These are phyloP conservation scores for Glarea lozoyensis DNA, from an alignment of 495 filamentous ascomycete genomes.

Conservation along the genomic window DNA sequence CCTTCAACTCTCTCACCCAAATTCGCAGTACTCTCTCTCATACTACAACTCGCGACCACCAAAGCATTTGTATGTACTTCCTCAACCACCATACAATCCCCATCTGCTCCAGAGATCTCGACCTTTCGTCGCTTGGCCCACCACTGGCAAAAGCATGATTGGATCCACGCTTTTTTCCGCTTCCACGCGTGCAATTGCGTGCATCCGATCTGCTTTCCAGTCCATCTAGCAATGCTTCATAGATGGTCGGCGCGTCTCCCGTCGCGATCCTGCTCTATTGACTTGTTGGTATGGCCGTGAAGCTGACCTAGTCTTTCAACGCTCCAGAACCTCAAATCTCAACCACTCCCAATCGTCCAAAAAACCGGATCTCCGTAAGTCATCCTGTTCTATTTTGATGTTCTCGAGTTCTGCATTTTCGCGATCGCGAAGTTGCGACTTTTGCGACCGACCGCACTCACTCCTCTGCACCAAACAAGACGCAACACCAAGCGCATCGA, in stretches of 20 bases:
- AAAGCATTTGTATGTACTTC: no score
- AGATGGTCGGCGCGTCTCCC: conserved; percentile 11
- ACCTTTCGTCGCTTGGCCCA: not conserved
- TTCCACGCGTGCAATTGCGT: conserved; percentile 10
- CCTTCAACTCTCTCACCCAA: not conserved
- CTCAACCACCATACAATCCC: not conserved
- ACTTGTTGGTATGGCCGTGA: not conserved
- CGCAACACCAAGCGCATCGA: not conserved
- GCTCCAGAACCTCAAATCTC: conserved; percentile 10
- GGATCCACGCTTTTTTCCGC: conserved; percentile 9
- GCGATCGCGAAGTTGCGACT: conserved; percentile 11
- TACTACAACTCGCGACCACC: not conserved
- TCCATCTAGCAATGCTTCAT: conserved; percentile 1
- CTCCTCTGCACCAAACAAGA: not conserved
- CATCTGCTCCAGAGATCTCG: not conserved
- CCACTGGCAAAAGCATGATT: conserved; percentile 2
- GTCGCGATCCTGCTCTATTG: conserved; percentile 13
- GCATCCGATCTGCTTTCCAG: conserved; percentile 1
- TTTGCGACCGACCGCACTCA: conserved; percentile 17
- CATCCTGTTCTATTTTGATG: conserved; percentile 3
- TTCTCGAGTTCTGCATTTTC: conserved; percentile 4
- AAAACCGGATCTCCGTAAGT: conserved; percentile 10
- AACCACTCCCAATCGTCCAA: conserved; percentile 3
- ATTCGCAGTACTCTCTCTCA: no score
- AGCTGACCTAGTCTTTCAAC: conserved; percentile 5